Evolutionary conservation across 75 land plant genomes (phyloP).

Genomic region (Picea glauca): DNA sequence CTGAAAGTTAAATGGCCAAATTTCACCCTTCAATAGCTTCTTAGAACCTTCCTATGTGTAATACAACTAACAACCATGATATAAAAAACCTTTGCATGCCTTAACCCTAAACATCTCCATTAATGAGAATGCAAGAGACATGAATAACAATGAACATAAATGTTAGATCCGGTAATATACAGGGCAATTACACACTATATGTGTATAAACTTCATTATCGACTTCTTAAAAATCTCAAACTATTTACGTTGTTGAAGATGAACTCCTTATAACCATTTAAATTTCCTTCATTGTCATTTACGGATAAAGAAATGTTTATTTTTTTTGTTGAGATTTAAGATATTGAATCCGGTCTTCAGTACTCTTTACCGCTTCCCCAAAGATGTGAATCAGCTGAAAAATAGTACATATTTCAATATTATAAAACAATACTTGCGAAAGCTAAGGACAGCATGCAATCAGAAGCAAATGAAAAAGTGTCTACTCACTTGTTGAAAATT

Average conservation of each 20-base stretch:
- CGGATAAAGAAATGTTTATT: neutral
- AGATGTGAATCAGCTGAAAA: slow-evolving; percentile 57
- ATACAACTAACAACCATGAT: neutral
- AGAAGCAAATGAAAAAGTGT: neutral
- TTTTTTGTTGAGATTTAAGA: slow-evolving; percentile 49
- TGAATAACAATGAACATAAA: too few species aligned
- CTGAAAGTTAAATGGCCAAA: neutral
- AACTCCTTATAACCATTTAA: neutral
- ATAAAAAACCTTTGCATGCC: too few species aligned
- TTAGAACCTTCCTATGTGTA: too few species aligned
- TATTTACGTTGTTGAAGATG: neutral
- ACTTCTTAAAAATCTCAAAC: too few species aligned
- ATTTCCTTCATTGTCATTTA: neutral
- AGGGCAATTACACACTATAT: too few species aligned
- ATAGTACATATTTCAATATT: neutral
- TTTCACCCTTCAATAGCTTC: too few species aligned
- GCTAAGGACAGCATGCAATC: neutral
- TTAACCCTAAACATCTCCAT: neutral
- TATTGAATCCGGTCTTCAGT: slow-evolving; percentile 62
- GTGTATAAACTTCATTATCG: too few species aligned
- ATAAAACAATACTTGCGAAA: neutral
- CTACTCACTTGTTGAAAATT: slow-evolving; percentile 68
- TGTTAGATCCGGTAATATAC: too few species aligned
- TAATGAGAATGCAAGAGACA: too few species aligned
- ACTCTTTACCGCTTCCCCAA: slow-evolving; percentile 59